Percentiles rank a stretch among this genome's conserved stretches.
phyloP scores from a whole-genome alignment of 495 filamentous ascomycete genomes.

The Tuber calosporum region DNA sequence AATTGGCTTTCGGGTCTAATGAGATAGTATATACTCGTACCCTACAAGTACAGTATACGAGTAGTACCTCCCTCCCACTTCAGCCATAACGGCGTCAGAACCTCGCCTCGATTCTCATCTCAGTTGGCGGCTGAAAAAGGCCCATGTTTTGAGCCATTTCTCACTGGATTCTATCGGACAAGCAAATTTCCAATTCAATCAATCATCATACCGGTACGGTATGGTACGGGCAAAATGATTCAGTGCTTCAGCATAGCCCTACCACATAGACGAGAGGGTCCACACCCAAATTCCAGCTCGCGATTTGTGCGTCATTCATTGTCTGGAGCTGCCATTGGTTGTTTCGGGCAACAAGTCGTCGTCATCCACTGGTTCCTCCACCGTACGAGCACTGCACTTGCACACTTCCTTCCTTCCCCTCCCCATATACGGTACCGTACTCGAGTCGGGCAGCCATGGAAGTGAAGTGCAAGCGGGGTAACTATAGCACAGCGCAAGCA shows the following conservation, averaged over 20 bases:
- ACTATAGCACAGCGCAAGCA: not conserved
- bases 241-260: not conserved
- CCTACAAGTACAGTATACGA: no score
- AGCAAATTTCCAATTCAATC: no score
- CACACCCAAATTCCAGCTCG: not conserved
- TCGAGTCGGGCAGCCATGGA: no score
- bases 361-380: not conserved
- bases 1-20: not conserved
- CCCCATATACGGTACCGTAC: not conserved
- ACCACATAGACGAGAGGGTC: not conserved
- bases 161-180: no score
- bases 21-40: no score
- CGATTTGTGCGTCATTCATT: not conserved
- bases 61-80: not conserved
- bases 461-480: not conserved
- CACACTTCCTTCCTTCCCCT: not conserved
- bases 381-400: no score
- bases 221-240: no score
- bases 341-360: not conserved
- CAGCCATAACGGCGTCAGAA: not conserved
- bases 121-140: not conserved
- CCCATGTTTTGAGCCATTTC: not conserved
- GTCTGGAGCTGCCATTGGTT: not conserved
- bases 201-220: no score
- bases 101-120: not conserved